Conservation (phyloP, 2,329 filamentous ascomycete species). For the Sporothrix globosa region DNA sequence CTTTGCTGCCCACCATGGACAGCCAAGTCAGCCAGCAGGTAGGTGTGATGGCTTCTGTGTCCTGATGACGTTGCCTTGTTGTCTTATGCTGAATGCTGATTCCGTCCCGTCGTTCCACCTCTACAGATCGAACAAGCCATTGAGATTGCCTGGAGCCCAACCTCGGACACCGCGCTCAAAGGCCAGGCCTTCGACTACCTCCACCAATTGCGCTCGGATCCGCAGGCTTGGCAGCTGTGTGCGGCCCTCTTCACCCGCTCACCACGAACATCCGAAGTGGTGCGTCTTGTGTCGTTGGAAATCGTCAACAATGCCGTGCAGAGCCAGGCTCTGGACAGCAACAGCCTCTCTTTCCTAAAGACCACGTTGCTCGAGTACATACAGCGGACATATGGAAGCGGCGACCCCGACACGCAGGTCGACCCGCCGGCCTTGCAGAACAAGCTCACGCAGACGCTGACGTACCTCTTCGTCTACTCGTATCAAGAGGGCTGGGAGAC, state of each 20-base stretch:
- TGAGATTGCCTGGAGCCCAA: conserved; percentile 85
- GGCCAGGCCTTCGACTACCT: conserved; percentile 81
- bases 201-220: conserved; percentile 76
- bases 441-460: conserved; percentile 94
- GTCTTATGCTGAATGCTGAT: neutral
- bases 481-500: conserved; percentile 85
- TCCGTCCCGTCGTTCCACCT: neutral
- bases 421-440: conserved; percentile 86
- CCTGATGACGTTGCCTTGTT: neutral
- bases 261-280: conserved; percentile 76
- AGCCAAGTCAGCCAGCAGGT: conserved; percentile 32
- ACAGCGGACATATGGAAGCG: conserved; percentile 70
- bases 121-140: conserved; percentile 88
- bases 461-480: conserved; percentile 85
- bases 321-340: conserved; percentile 71
- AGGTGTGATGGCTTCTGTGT: neutral
- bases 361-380: conserved; percentile 82
- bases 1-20: conserved; percentile 23
- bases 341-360: conserved; percentile 75
- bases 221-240: conserved; percentile 88
- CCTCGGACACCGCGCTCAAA: conserved; percentile 74
- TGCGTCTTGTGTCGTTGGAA: conserved; percentile 87
- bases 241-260: conserved; percentile 80
- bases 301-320: conserved; percentile 91
- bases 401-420: conserved; percentile 50